Conservation (phyloP, 257 asterid genomes). For the Solanum megistacrolobum region DNA sequence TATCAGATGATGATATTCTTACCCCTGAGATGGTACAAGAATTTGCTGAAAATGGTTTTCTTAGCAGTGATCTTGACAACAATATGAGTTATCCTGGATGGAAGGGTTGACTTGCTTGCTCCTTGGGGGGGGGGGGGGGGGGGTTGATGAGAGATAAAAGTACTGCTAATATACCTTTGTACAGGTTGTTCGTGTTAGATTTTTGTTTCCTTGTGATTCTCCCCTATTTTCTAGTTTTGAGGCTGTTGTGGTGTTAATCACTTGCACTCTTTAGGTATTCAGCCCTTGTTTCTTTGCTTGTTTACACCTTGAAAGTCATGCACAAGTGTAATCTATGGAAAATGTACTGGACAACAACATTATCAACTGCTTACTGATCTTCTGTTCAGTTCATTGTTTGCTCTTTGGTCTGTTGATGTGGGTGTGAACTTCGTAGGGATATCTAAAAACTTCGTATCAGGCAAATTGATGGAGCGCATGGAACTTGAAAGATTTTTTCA, state of each 20-base stretch:
- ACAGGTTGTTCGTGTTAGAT: constrained; percentile 26
- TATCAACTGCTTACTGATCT: background rate
- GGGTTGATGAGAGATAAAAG: background rate
- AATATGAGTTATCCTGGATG: constrained; percentile 55
- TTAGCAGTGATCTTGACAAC: constrained; percentile 64
- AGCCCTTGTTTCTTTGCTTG: constrained; percentile 6
- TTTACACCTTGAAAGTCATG: constrained; percentile 4
- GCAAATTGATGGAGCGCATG: background rate
- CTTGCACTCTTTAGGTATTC: constrained; percentile 1
- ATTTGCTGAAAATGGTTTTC: constrained; percentile 59
- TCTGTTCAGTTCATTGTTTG: background rate
- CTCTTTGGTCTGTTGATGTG: background rate
- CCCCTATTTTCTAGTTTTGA: background rate
- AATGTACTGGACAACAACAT: constrained; percentile 3
- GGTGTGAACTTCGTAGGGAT: background rate
- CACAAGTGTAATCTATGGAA: constrained; percentile 41
- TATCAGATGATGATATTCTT: constrained; percentile 39
- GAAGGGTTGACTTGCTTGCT: constrained; percentile 43
- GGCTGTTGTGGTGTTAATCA: constrained; percentile 21
- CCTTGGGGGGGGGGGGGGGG: background rate
- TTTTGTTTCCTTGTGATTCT: background rate
- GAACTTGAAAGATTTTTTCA: background rate
- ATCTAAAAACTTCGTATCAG: background rate
- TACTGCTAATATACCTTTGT: constrained; percentile 33
- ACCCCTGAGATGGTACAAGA: constrained; percentile 53